Evolutionary conservation across 768 basidiomycete species (phyloP), one percentile per base, ranked within the genome.

Genomic region (Rhodotorula taiwanensis): DNA sequence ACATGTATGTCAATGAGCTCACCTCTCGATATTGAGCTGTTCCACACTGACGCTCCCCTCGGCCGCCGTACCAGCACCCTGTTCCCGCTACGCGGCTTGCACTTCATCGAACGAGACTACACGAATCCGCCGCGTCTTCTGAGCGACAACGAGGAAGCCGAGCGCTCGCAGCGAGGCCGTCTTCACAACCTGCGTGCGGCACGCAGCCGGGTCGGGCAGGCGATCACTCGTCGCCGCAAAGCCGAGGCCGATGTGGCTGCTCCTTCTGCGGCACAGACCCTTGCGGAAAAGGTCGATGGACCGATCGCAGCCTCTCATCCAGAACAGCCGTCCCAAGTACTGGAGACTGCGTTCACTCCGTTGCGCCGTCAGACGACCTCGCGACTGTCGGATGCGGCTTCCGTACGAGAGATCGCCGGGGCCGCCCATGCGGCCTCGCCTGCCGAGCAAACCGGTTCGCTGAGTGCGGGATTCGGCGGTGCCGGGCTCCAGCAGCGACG

Each of bases 91-190:
- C 43, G 56, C 14, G 50, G 45, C 42, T 44, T 48, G 44, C 28
- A 48, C 43, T 36, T 52, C 51, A 39, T 57, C 55, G 28, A 78
- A 28, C 81, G 80, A 77, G 87, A 89, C 72, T 88, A 81, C 65
- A 77, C 77, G n/a, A 39, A 44, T 15, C 59, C 33, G 33, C 54
- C n/a, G 85, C 85, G 1, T 2, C 9, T 10, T 2, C 28, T 50
- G 2, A 5, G 28, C 7, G 48, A 84, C 1, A 84, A 86, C 54
- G 76, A 85, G 5, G 79, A 83, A 55, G 75, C 79, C 10, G 81
- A 83, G 55, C 82, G 83, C 7, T 47, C 55, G 30, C 50, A 42
- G 36, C 51, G 45, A 2, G 52, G 58, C 7, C 44, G 28, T 9
- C 28, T 47, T 21, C 21, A 51, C 50, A 51, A 23, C 31, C 33